Evolutionary conservation across 139 green algal genomes (phyloP), one percentile per base, ranked within the genome.

Genomic region (Closterium sp.): DNA sequence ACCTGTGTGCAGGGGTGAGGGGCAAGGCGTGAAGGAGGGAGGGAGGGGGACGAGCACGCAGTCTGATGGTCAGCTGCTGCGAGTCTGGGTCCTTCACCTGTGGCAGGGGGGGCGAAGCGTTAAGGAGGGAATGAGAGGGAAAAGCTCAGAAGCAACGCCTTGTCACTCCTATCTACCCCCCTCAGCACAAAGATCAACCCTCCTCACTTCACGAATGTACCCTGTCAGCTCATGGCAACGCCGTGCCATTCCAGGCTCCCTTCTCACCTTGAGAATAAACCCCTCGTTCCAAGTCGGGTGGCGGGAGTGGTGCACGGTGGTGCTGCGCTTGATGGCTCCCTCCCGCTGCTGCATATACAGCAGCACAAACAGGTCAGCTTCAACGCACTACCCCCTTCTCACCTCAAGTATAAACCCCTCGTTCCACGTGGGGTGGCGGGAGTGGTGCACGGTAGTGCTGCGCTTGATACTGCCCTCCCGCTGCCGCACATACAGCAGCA

Each of bases 341-440:
- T 94, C 31, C 34, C 91, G 91, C 91, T 94, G 70, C 31, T 45
- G 91, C 62, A 94, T 70, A 38, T 90, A n/a, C n/a, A n/a, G n/a
- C n/a, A n/a, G n/a, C n/a, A n/a, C n/a, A n/a, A n/a, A n/a, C n/a
- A n/a, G 34, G 34, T 42, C n/a, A n/a, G 34, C 34, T 42, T 42
- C 34, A 87, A 29, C 7, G 7, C 28, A 29, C 84, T 6, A 9
- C n/a, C 34, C 34, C 73, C 30, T 24, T 4, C 62, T 88, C 31
- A 94, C 91, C 89, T 94, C 91, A 22, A 94, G 29, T 28, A 90
- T 70, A 38, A 94, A 94, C 22, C 89, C 79, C 70, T 94, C 91
- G 21, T 94, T 94, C 91, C 91, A 94, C 30, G 79, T 29, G 31
- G 91, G 91, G 13, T 89, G 30, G 17, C 45, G 89, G 29, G 32